Evolutionary conservation across 2,329 filamentous ascomycete species (phyloP), one percentile per base, ranked within the genome.

Genomic region (Nigrograna mackinnonii): DNA sequence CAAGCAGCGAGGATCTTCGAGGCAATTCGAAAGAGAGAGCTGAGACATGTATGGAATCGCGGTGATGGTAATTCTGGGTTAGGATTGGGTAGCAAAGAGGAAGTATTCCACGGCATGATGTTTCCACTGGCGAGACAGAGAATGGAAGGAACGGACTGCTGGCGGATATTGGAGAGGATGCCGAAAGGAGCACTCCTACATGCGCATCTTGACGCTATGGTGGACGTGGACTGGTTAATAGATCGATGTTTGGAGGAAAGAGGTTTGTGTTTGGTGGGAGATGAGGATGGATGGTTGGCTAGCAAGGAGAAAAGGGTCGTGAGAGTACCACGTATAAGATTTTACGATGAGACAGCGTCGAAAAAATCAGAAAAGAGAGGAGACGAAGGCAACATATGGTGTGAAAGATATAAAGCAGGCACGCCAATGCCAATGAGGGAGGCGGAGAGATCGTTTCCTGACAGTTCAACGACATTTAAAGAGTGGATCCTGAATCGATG

Each of bases 201-300:
- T 72, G 89, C 89, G 31, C 91, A 97, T 68, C 75, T 95, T 62
- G 89, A 95, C 67, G 90, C 91, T 56, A 95, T 95, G 84, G 87
- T 95, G 37, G 87, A 96, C 65, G 83, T 91, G 51, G 86, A 90
- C 62, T 95, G 84, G 73, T 72, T 95, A 5, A 78, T 95, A 28
- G 79, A 85, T 5, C 78, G 86, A 55, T 81, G 89, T 2, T 77
- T 97, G 49, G 73, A 76, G 9, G 86, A 83, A 0, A 82, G 85
- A 0, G 89, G 89, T 2, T 86, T 96, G 59, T 85, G 89, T 67
- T 81, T 96, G 46, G 69, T 68, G 16, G 79, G 83, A 11, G 73
- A 81, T 24, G 71, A 71, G 2, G 74, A 83, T 6, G 74, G 96
- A 22, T 68, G 73, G 6, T 79, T 75, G 0, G 60, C 75, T 1